Conservation (phyloP, 2,329 filamentous ascomycete genomes). For the Trichophaea hybrida region DNA sequence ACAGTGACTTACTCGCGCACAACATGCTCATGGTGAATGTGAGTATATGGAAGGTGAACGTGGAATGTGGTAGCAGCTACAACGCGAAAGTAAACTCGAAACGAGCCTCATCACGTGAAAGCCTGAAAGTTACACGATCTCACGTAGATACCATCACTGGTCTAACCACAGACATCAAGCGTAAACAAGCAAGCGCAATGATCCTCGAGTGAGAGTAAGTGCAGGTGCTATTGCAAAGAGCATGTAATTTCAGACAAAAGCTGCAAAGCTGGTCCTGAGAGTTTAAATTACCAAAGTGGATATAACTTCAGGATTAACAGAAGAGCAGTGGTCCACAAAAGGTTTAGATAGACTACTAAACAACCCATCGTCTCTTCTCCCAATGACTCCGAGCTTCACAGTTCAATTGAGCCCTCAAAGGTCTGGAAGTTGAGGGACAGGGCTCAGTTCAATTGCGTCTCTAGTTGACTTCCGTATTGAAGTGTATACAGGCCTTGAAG, state of each 20-base stretch:
- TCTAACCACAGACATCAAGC: neutral
- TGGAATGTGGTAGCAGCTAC: neutral
- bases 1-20: slow-evolving; percentile 46
- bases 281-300: too few relatives aligned
- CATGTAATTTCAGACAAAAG: too few relatives aligned
- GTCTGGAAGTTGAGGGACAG: neutral
- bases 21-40: slow-evolving; percentile 38
- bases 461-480: neutral
- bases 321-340: too few relatives aligned
- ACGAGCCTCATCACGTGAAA: neutral
- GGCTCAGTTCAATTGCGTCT: neutral
- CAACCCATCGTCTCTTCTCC: too few relatives aligned
- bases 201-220: too few relatives aligned
- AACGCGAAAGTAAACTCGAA: neutral
- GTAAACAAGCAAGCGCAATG: too few relatives aligned
- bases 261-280: too few relatives aligned
- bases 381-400: too few relatives aligned
- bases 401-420: too few relatives aligned
- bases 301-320: too few relatives aligned
- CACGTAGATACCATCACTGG: neutral
- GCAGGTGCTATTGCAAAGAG: too few relatives aligned
- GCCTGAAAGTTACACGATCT: neutral
- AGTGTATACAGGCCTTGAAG: neutral
- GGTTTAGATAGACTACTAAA: too few relatives aligned
- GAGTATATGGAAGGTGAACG: neutral